These are phyloP conservation scores for Aphanomyces astaci DNA, from an alignment of 352 stramenopile genomes.

Conservation along the genomic window DNA sequence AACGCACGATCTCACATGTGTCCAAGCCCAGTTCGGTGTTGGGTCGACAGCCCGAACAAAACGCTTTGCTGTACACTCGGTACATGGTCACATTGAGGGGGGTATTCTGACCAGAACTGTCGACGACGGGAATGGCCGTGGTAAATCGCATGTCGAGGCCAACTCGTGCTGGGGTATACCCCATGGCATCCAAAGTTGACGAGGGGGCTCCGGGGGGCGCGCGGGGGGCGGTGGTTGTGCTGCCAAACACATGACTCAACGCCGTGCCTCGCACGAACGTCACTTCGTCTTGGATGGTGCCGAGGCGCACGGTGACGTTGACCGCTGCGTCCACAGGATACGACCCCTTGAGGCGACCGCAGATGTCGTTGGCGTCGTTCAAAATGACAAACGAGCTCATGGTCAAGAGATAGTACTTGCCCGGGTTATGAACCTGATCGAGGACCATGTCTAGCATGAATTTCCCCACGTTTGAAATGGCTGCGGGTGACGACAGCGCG, in stretches of 20 bases:
- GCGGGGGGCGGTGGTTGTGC: not conserved
- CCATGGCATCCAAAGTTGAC: not conserved
- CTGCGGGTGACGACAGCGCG: not conserved
- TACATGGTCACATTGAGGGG: slow-evolving; percentile 8
- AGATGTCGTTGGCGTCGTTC: not conserved
- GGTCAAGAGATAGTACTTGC: slow-evolving; percentile 1
- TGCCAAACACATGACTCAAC: slow-evolving; percentile 7
- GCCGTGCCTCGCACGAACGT: slow-evolving; percentile 11
- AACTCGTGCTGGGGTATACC: slow-evolving; percentile 7
- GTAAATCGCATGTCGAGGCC: slow-evolving; percentile 14
- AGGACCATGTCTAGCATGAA: not conserved
- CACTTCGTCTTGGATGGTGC: not conserved
- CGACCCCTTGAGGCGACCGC: not conserved
- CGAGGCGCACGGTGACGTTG: not conserved
- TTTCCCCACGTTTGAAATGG: not conserved
- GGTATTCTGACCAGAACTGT: not conserved
- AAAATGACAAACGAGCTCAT: not conserved
- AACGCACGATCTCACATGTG: not conserved
- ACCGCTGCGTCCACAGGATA: not conserved
- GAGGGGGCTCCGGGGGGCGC: not conserved
- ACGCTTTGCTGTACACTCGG: not conserved
- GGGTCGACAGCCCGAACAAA: slow-evolving; percentile 12
- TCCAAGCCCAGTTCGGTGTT: slow-evolving; percentile 11
- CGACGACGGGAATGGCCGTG: not conserved
- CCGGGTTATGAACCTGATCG: not conserved